Percentiles rank a stretch among this genome's conserved stretches.
Conservation (phyloP, 2,329 filamentous ascomycete genomes). For the Nakataea oryzae region DNA sequence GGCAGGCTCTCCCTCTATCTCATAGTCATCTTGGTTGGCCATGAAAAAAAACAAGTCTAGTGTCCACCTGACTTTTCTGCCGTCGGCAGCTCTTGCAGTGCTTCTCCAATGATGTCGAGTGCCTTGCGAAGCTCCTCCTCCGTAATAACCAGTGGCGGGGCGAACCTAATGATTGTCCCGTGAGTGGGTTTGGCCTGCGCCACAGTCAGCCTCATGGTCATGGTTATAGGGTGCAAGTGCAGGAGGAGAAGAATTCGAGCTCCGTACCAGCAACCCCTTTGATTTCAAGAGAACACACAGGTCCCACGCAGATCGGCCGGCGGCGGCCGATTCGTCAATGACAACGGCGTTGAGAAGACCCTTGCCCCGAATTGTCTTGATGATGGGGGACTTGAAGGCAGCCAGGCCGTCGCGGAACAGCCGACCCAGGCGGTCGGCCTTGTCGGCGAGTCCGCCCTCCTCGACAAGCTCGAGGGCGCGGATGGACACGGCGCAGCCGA, state of each 20-base stretch:
- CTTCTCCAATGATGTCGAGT: conserved; percentile 68
- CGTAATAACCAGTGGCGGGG: conserved; percentile 90
- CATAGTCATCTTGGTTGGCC: background rate
- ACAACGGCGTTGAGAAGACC: conserved; percentile 92
- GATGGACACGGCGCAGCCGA: conserved; percentile 92
- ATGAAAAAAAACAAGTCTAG: conserved; percentile 8
- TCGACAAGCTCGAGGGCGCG: conserved; percentile 87
- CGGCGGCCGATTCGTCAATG: conserved; percentile 81
- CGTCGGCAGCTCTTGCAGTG: conserved; percentile 69
- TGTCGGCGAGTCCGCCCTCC: conserved; percentile 79
- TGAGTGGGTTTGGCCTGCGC: conserved; percentile 91
- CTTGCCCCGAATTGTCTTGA: conserved; percentile 79
- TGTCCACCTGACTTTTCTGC: conserved; percentile 34
- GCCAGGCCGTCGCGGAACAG: conserved; percentile 71
- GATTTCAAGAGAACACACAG: conserved; percentile 90
- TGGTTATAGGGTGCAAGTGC: conserved; percentile 4
- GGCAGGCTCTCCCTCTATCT: too few relatives aligned
- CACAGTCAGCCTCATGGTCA: conserved; percentile 8
- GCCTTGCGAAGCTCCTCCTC: conserved; percentile 76
- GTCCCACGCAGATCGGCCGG: conserved; percentile 88
- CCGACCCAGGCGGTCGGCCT: conserved; percentile 65
- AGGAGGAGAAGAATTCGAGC: conserved; percentile 1
- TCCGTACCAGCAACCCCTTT: conserved; percentile 80
- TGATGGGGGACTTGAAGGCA: conserved; percentile 68
- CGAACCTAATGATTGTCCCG: conserved; percentile 95